Conservation (phyloP, 1,139 yeast species). For the Candida albicans region DNA sequence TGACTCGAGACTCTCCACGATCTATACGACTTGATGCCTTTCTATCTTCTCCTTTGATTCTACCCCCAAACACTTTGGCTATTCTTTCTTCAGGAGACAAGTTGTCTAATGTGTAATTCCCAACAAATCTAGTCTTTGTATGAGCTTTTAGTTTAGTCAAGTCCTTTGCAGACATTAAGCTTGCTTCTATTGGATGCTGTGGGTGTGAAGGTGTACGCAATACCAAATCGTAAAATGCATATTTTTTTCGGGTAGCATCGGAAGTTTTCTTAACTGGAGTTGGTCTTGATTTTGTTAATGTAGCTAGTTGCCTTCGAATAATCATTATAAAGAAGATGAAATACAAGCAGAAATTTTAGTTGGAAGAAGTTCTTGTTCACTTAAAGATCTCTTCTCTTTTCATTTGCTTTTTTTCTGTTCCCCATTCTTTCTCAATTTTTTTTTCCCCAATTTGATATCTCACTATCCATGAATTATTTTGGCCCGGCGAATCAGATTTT, state of each 20-base stretch:
- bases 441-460: too few relatives aligned
- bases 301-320: constrained; percentile 6
- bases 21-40: constrained; percentile 50
- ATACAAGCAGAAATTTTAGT: too few relatives aligned
- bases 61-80: constrained; percentile 55
- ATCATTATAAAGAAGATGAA: constrained; percentile 1
- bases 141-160: constrained; percentile 20
- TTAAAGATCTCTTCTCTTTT: too few relatives aligned
- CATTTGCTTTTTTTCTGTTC: too few relatives aligned
- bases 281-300: constrained; percentile 9
- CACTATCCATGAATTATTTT: too few relatives aligned
- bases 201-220: constrained; percentile 36
- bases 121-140: constrained; percentile 41
- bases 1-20: constrained; percentile 40
- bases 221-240: constrained; percentile 40
- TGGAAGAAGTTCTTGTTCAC: too few relatives aligned
- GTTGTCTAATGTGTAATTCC: constrained; percentile 39
- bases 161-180: constrained; percentile 25
- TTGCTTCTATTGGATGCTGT: constrained; percentile 32
- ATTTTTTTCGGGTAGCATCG: constrained; percentile 17
- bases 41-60: constrained; percentile 56
- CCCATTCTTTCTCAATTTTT: too few relatives aligned
- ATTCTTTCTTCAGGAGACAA: constrained; percentile 50
- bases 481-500: too few relatives aligned
- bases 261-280: constrained; percentile 5